Evolutionary conservation across 108 stramenopile genomes (phyloP).

Genomic region (Pelagomonas calceolata): DNA sequence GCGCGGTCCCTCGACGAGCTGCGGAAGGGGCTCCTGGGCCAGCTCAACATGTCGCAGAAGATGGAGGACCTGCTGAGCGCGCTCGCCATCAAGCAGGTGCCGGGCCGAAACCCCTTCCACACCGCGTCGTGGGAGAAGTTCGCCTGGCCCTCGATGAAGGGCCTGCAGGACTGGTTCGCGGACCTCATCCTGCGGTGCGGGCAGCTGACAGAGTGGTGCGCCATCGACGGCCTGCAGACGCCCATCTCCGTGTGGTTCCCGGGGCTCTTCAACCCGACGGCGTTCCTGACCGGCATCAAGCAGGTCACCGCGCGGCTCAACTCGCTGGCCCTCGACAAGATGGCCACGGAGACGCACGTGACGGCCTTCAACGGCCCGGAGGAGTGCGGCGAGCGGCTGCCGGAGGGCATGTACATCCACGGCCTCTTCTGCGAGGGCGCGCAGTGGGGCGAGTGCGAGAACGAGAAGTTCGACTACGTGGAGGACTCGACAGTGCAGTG

Average conservation of each 20-base stretch:
- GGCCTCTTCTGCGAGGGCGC: conserved; percentile 55
- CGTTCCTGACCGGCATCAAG: conserved; percentile 53
- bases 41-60: conserved; percentile 49
- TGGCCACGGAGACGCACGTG: conserved; percentile 50
- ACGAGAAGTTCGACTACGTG: not conserved
- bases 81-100: conserved; percentile 42
- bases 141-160: conserved; percentile 53
- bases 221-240: conserved; percentile 29
- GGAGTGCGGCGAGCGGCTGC: conserved; percentile 12
- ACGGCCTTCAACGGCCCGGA: conserved; percentile 27
- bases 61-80: conserved; percentile 50
- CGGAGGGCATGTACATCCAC: conserved; percentile 44
- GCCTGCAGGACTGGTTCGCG: conserved; percentile 33
- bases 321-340: conserved; percentile 39
- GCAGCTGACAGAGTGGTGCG: conserved; percentile 39
- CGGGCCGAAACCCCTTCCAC: conserved; percentile 51
- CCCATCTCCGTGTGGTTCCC: conserved; percentile 54
- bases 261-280: conserved; percentile 54
- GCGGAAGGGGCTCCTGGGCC: conserved; percentile 54
- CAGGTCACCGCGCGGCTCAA: conserved; percentile 49
- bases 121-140: conserved; percentile 16
- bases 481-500: not conserved
- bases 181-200: conserved; percentile 40
- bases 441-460: conserved; percentile 27
- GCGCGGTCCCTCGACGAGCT: conserved; percentile 42